These are phyloP conservation scores for Cicer pinnatifidum DNA, from an alignment of 306 rosid species.

Conservation along the genomic window DNA sequence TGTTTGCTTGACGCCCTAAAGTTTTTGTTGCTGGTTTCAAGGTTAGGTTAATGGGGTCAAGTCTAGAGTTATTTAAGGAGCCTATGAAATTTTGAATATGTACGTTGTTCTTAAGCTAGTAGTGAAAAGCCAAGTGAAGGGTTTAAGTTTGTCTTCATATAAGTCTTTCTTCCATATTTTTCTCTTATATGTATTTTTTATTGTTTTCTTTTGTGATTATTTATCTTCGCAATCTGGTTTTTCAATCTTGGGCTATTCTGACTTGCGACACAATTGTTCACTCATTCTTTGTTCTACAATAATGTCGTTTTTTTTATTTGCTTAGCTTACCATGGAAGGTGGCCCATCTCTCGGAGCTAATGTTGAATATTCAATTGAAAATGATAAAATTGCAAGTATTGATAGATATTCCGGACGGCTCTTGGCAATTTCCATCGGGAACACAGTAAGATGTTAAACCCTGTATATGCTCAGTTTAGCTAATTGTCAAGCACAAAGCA, in stretches of 20 bases:
- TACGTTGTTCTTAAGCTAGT: constrained; percentile 26
- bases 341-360: constrained; percentile 77
- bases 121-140: constrained; percentile 12
- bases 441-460: constrained; percentile 67
- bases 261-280: constrained; percentile 1
- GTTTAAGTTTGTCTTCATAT: constrained; percentile 10
- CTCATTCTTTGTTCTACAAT: constrained; percentile 32
- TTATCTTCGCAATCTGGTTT: constrained; percentile 23
- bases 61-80: constrained; percentile 28
- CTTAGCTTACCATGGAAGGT: constrained; percentile 77
- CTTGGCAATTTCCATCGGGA: constrained; percentile 70
- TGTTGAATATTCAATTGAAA: constrained; percentile 73
- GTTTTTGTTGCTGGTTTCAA: constrained; percentile 8
- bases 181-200: constrained; percentile 8
- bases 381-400: constrained; percentile 66
- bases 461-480: constrained; percentile 28
- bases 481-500: constrained; percentile 22
- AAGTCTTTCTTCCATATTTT: constrained; percentile 2
- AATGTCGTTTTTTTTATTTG: constrained; percentile 39
- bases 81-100: not conserved
- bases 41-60: not conserved
- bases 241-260: constrained; percentile 26
- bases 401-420: constrained; percentile 75
- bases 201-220: constrained; percentile 32
- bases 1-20: not conserved